A percentile compares a stretch with the other conserved stretches of the same genome.
Evolutionary conservation across 2,329 filamentous ascomycete genomes (phyloP).

Genomic region (Scedosporium minutisporum): DNA sequence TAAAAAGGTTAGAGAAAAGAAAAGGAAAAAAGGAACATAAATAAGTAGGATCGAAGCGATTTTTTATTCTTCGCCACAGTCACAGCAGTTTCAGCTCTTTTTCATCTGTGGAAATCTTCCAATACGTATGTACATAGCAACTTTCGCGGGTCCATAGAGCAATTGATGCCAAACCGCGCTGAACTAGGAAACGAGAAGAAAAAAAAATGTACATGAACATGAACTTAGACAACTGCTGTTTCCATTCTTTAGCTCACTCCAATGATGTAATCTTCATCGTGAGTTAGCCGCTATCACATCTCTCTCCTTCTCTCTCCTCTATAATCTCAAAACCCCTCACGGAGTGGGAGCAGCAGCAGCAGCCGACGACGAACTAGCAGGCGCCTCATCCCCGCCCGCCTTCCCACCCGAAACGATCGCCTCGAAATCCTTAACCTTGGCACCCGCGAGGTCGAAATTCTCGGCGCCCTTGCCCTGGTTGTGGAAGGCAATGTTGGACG

Average conservation of each 20-base stretch:
- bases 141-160: not conserved
- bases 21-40: not conserved
- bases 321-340: not conserved
- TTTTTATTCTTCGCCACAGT: too few relatives aligned
- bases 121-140: not conserved
- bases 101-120: not conserved
- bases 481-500: conserved; percentile 30
- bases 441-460: conserved; percentile 24
- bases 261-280: not conserved
- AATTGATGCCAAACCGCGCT: not conserved
- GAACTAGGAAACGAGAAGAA: not conserved
- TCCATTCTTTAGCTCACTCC: not conserved
- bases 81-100: too few relatives aligned
- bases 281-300: too few relatives aligned
- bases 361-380: not conserved
- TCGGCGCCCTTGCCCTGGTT: conserved; percentile 28
- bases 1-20: not conserved
- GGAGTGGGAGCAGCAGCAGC: not conserved
- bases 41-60: not conserved
- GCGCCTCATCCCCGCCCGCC: not conserved
- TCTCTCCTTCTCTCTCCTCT: too few relatives aligned
- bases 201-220: not conserved
- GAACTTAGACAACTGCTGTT: not conserved
- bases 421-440: conserved; percentile 22
- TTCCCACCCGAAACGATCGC: not conserved